Evolutionary conservation across 331 rosid genomes (phyloP), one percentile per base, ranked within the genome.

Genomic region (Acacia concinna): DNA sequence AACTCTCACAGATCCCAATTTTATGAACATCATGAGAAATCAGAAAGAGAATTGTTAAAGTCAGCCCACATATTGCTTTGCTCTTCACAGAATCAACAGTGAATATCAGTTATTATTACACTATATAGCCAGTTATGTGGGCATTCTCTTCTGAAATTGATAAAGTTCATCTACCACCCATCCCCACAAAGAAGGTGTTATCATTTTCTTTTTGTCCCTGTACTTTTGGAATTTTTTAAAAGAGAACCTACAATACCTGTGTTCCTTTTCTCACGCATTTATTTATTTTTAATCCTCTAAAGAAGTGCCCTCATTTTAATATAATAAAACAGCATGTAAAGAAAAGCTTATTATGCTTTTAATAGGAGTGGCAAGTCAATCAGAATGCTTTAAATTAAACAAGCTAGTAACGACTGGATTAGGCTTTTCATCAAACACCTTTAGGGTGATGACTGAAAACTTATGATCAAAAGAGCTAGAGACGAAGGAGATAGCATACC

Each of bases 1-100:
- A 81, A 77, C 69, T 79, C 84, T 85, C 87, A 84, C 83, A 83
- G 77, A 88, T 85, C 89, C 86, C 86, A 88, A 81, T 74, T 83
- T 70, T 41, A 72, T 78, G 77, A 78, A 78, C 86, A 78, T 59
- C 25, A 54, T 49, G 34, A 62, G 85, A 70, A 78, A 28, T 83
- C 76, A 81, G 72, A 81, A 75, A 83, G 88, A 81, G 78, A 14
- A 52, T 81, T 43, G 86, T 62, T 71, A 75, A 60, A 75, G 76
- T 78, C 86, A 67, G 77, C 79, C 38, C 37, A 68, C 14, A 64
- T n/a, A 21, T 69, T 65, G 52, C 79, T 79, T 72, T 78, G 75
- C 80, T 77, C 62, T 37, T 34, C 6, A 44, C 65, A 69, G 73
- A 74, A 75, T 73, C 79, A 74, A 74, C 79, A 49, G 47, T 71